phyloP scores from a whole-genome alignment of 208 protist genomes.

The Wallacemonas sp. region DNA sequence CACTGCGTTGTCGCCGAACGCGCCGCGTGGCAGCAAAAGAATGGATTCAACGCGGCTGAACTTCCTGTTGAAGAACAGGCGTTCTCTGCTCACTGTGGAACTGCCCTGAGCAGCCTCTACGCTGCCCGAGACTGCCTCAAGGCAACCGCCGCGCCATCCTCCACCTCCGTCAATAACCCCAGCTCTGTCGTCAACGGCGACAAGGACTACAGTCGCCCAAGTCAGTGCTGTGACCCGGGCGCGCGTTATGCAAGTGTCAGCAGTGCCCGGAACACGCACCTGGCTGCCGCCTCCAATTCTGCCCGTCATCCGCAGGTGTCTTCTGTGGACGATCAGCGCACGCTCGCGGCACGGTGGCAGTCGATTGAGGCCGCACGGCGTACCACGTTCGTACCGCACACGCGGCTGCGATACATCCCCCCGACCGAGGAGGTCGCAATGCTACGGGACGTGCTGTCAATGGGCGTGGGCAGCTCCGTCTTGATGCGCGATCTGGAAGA shows the following conservation, averaged over 20 bases:
- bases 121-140: conserved; percentile 5
- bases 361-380: conserved; percentile 29
- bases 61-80: conserved; percentile 45
- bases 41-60: conserved; percentile 52
- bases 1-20: conserved; percentile 69
- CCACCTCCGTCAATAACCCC: neutral
- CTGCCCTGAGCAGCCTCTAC: conserved; percentile 34
- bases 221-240: neutral
- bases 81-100: conserved; percentile 38
- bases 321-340: conserved; percentile 13
- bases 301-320: conserved; percentile 4
- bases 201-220: neutral
- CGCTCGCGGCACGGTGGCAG: conserved; percentile 46
- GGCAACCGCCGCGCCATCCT: neutral
- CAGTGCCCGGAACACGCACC: neutral
- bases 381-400: conserved; percentile 21
- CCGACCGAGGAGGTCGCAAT: conserved; percentile 60
- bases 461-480: conserved; percentile 61
- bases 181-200: neutral
- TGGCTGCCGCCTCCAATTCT: neutral
- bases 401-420: conserved; percentile 58
- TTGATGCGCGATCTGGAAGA: conserved; percentile 55
- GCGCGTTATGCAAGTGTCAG: neutral
- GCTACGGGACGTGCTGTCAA: conserved; percentile 69
- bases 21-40: conserved; percentile 56